Base-by-base conservation (phyloP, 2,329 filamentous ascomycete species). In the Curvularia eragrostidis region DNA sequence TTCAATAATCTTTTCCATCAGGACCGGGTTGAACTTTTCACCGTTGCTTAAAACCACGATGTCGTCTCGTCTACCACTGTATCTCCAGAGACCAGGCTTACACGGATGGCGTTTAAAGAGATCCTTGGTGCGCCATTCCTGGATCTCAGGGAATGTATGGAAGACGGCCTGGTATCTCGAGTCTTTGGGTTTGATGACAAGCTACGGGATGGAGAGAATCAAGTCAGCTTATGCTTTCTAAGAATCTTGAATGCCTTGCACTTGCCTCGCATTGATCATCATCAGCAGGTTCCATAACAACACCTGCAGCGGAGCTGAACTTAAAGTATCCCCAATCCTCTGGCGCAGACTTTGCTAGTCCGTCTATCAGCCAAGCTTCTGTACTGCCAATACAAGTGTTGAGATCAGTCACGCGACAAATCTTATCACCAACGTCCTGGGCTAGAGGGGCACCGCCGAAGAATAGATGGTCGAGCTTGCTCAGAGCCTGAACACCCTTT, bases 31-130 rank as follows among this genome's bases (percentile, higher is more conserved):
- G 26, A 73, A 62, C 30, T 74, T 75, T 54, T 74, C 72, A 6
- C 72, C 72, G 21, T 69, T 74, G 12, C 61, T 61, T 1, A 75
- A 59, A 5, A 75, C 70, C 10, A 75, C 63, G 0, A 73, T 47
- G 48, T 79, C 78, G 19, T 72, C 70, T 30, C 67, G 69, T 6
- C 78, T 65, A 0, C 77, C 77, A 7, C 42, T 52, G 36, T 65
- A 69, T 18, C 62, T 62, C 67, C 67, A 68, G 1, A 67, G 39
- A 9, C 53, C 39, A 3, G 61, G 36, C n/a, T 67, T 68, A 9
- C 48, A 50, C 1, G 65, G 53, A 36, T 69, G 67, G n/a, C 50
- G 58, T 34, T 19, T 44, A 38, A 65, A 67, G 1, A 67, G 23
- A 41, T 66, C 64, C 15, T 63, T 61, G 12, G 64, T 66, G 2